Evolutionary conservation across 169 alveolate genomes (phyloP).

Genomic region (Cryptosporidium canis): DNA sequence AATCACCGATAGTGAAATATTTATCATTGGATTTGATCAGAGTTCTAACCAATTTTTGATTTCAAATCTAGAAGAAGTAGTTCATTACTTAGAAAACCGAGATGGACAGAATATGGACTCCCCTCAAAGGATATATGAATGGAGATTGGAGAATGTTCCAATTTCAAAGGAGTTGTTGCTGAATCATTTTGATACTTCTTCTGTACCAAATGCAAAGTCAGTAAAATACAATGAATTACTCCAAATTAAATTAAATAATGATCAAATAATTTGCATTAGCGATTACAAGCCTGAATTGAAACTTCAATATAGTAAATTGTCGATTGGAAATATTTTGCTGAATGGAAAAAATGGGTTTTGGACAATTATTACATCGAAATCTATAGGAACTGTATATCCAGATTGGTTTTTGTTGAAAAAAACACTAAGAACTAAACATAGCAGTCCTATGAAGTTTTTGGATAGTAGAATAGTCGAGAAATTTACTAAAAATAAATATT

Average conservation of each 20-base stretch:
- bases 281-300: not conserved
- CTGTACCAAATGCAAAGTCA: slow-evolving; percentile 30
- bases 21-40: slow-evolving; percentile 32
- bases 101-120: not conserved
- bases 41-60: not conserved
- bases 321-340: not conserved
- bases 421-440: not conserved
- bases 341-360: slow-evolving; percentile 42
- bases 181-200: not conserved
- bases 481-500: too few species aligned
- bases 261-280: not conserved
- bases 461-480: not conserved
- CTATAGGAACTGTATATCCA: slow-evolving; percentile 7
- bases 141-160: slow-evolving; percentile 22
- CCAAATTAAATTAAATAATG: not conserved
- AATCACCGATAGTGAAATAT: not conserved
- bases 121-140: not conserved
- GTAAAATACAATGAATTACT: slow-evolving; percentile 31
- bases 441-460: not conserved
- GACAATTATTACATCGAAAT: not conserved
- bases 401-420: slow-evolving; percentile 22
- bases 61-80: slow-evolving; percentile 17
- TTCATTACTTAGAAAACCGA: not conserved
- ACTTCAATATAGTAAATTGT: not conserved
- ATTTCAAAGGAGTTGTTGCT: not conserved